Percentiles rank a stretch among this genome's conserved stretches.
Conservation (phyloP, 768 basidiomycete genomes). For the Psilocybe cubensis region DNA sequence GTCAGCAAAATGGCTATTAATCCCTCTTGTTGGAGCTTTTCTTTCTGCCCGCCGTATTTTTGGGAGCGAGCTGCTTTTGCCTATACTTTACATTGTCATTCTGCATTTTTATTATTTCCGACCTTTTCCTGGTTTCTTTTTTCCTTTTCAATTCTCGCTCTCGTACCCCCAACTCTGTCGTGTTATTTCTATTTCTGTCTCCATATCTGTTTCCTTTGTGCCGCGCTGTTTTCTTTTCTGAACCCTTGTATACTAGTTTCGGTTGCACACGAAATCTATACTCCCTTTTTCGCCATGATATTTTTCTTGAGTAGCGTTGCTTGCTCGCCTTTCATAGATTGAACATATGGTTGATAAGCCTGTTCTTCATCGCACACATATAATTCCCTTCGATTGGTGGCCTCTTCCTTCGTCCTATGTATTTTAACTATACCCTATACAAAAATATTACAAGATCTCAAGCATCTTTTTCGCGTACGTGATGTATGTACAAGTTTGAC, state of each 20-base stretch:
- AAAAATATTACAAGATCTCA: slow-evolving; percentile 5
- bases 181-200: slow-evolving; percentile 10
- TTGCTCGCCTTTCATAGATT: slow-evolving; percentile 15
- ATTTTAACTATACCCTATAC: slow-evolving; percentile 11
- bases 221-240: slow-evolving; percentile 10
- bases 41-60: neutral
- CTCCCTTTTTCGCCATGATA: slow-evolving; percentile 4
- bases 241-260: slow-evolving; percentile 22
- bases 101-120: slow-evolving; percentile 10
- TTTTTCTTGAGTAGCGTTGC: slow-evolving; percentile 11
- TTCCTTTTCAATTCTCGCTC: slow-evolving; percentile 3
- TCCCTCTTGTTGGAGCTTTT: neutral
- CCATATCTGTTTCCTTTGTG: slow-evolving; percentile 1
- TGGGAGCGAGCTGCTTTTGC: slow-evolving; percentile 1
- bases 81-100: slow-evolving; percentile 10
- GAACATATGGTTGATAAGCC: slow-evolving; percentile 12
- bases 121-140: slow-evolving; percentile 1
- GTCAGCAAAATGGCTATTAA: slow-evolving; percentile 57
- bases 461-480: neutral
- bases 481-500: no score
- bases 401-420: neutral
- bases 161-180: slow-evolving; percentile 17
- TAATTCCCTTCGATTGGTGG: slow-evolving; percentile 3
- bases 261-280: slow-evolving; percentile 20
- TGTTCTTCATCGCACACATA: neutral